Conservation (phyloP, 2,329 filamentous ascomycete genomes). For the Clonostachys byssicola region DNA sequence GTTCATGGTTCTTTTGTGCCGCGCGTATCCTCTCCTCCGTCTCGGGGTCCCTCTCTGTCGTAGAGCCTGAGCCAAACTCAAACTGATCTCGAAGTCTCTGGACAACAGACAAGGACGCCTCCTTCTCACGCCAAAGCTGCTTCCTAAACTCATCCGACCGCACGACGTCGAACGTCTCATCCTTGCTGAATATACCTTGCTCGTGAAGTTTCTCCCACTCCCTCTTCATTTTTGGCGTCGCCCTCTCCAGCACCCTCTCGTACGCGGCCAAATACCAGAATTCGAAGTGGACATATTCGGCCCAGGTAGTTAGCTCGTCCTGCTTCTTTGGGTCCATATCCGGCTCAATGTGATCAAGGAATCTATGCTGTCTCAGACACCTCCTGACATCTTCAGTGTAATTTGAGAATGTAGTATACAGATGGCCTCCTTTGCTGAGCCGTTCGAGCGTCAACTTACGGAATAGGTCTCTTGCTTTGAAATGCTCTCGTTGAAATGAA, state of each 20-base stretch:
- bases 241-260: constrained; percentile 7
- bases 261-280: constrained; percentile 14
- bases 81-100: background rate
- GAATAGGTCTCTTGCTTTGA: background rate
- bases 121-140: background rate
- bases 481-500: background rate
- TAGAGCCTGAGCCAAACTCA: background rate
- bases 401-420: constrained; percentile 7
- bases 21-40: constrained; percentile 1
- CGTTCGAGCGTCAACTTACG: background rate
- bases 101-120: background rate
- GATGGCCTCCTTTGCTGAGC: background rate
- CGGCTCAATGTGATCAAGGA: constrained; percentile 19
- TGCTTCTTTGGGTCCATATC: constrained; percentile 17
- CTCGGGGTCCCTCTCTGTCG: constrained; percentile 5
- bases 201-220: constrained; percentile 25
- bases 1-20: constrained; percentile 5
- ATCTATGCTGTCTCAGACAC: constrained; percentile 17
- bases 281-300: constrained; percentile 27
- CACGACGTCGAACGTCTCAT: constrained; percentile 8
- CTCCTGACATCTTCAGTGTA: constrained; percentile 17
- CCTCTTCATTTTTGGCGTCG: constrained; percentile 14
- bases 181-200: constrained; percentile 13
- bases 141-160: background rate
- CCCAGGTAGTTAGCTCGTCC: constrained; percentile 26